phyloP scores from a whole-genome alignment of 805 yeast species.

The Starmerella bacillaris region DNA sequence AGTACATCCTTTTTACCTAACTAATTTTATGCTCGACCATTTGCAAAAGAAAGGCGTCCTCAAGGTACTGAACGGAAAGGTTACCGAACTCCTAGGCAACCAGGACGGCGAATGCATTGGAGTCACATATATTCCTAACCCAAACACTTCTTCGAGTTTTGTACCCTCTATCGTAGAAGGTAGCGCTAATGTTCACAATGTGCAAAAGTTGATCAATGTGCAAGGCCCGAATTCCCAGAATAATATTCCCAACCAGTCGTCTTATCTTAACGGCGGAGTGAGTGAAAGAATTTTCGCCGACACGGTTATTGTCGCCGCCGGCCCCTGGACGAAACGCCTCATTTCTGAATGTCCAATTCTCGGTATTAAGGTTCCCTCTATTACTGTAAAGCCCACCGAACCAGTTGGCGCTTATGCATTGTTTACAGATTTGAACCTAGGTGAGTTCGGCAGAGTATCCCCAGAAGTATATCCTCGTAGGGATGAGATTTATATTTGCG shows the following conservation, averaged over 20 bases:
- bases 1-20: conserved; percentile 87
- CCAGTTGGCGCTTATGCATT: conserved; percentile 86
- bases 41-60: conserved; percentile 70
- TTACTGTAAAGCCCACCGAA: conserved; percentile 66
- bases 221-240: too few species aligned
- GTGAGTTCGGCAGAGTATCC: conserved; percentile 44
- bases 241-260: neutral
- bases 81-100: conserved; percentile 43
- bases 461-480: conserved; percentile 92
- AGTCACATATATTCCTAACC: conserved; percentile 35
- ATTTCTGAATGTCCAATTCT: conserved; percentile 87
- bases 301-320: conserved; percentile 69
- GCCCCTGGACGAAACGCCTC: conserved; percentile 92
- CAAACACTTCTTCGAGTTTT: neutral
- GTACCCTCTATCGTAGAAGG: neutral
- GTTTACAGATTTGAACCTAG: conserved; percentile 74
- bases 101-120: conserved; percentile 58
- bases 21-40: conserved; percentile 61
- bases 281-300: conserved; percentile 35
- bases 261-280: neutral
- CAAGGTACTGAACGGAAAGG: conserved; percentile 75
- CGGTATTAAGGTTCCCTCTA: conserved; percentile 87
- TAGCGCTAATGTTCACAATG: neutral
- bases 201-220: neutral
- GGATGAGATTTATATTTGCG: conserved; percentile 92